A percentile compares a stretch with the other conserved stretches of the same genome.
Conservation (phyloP, 306 rosid genomes). For the Delonix regia region DNA sequence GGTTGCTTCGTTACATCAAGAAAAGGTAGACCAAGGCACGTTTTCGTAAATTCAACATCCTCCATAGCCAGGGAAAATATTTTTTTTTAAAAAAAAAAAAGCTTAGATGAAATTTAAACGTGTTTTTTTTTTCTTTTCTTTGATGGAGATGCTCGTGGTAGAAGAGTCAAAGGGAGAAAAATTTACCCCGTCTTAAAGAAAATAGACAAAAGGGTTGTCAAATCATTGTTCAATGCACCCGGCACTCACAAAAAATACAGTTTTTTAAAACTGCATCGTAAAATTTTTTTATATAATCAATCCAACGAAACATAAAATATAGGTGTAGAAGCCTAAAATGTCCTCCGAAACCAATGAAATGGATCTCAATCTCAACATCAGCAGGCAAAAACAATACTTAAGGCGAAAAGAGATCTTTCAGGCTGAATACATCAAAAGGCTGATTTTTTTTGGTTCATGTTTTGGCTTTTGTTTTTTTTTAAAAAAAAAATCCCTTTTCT, state of each 20-base stretch:
- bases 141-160: neutral
- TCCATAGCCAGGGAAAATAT: neutral
- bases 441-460: constrained; percentile 10
- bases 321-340: neutral
- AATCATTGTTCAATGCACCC: constrained; percentile 28
- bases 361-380: neutral
- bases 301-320: constrained; percentile 3
- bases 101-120: too few species aligned
- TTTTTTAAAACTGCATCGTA: neutral
- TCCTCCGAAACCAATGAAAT: neutral
- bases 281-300: neutral
- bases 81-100: too few species aligned
- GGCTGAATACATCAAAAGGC: constrained; percentile 29
- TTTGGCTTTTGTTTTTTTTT: too few species aligned
- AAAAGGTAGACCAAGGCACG: neutral
- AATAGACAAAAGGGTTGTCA: constrained; percentile 35
- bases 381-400: neutral
- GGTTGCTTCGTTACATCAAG: neutral
- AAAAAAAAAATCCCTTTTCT: neutral
- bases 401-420: neutral
- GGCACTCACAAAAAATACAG: neutral
- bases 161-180: constrained; percentile 9
- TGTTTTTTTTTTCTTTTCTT: neutral
- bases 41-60: constrained; percentile 33
- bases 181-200: neutral